phyloP scores from a whole-genome alignment of 208 protist species.

The Leishmania guyanensis region DNA sequence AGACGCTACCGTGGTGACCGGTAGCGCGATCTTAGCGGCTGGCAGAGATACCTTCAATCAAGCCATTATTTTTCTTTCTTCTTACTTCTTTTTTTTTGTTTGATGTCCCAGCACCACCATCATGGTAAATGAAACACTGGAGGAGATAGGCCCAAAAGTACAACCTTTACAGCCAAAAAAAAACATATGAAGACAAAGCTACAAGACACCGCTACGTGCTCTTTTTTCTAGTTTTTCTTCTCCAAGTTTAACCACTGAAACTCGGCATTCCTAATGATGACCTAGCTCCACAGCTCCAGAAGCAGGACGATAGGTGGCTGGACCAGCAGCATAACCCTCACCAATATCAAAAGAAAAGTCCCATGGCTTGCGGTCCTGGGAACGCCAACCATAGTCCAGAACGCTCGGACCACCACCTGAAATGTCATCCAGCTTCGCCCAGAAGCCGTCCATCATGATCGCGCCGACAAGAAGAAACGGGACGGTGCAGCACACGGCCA shows the following conservation, averaged over 20 bases:
- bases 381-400: slow-evolving; percentile 80
- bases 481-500: slow-evolving; percentile 44
- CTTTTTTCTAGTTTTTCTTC: neutral
- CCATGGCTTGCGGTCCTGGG: slow-evolving; percentile 82
- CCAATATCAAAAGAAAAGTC: slow-evolving; percentile 89
- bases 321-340: slow-evolving; percentile 86
- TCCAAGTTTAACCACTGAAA: neutral
- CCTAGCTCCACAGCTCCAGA: slow-evolving; percentile 76
- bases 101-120: too few species aligned
- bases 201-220: neutral
- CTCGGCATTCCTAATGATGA: slow-evolving; percentile 49
- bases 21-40: neutral
- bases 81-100: neutral
- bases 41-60: neutral
- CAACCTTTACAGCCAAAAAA: neutral
- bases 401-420: slow-evolving; percentile 73
- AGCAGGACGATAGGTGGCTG: slow-evolving; percentile 63
- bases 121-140: neutral
- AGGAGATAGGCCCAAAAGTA: neutral
- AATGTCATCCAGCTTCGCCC: slow-evolving; percentile 85
- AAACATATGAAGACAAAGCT: neutral
- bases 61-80: neutral
- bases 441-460: slow-evolving; percentile 86
- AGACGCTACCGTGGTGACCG: neutral
- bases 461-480: slow-evolving; percentile 69